A percentile compares a stretch with the other conserved stretches of the same genome.
Conservation (phyloP, 345 rosid genomes). For the Euclidium syriacum region DNA sequence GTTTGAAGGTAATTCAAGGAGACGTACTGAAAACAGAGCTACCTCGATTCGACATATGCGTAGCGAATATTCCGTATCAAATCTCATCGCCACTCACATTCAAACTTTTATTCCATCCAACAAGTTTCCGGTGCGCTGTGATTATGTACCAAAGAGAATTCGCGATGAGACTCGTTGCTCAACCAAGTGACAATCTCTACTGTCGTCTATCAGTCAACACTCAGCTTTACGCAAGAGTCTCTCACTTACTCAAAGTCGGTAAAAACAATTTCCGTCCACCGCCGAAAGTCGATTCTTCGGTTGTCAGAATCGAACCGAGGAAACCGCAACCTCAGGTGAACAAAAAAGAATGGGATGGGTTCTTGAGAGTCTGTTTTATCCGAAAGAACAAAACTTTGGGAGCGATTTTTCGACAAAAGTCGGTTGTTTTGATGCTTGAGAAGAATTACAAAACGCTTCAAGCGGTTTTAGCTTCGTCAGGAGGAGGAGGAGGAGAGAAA, state of each 20-base stretch:
- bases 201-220: conserved; percentile 83
- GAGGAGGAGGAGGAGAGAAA: too few relatives aligned
- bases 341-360: conserved; percentile 85
- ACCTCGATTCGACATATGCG: conserved; percentile 84
- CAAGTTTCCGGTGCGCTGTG: conserved; percentile 81
- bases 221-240: conserved; percentile 81
- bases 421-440: conserved; percentile 57
- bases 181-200: conserved; percentile 79
- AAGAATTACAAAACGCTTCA: conserved; percentile 85
- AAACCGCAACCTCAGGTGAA: conserved; percentile 62
- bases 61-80: conserved; percentile 90
- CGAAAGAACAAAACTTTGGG: conserved; percentile 89
- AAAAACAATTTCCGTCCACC: conserved; percentile 96
- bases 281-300: conserved; percentile 91
- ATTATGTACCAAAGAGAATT: conserved; percentile 95
- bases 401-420: conserved; percentile 68
- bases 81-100: conserved; percentile 89
- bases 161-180: conserved; percentile 88
- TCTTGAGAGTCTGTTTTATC: conserved; percentile 76
- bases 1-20: conserved; percentile 72
- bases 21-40: conserved; percentile 87
- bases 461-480: conserved; percentile 43
- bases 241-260: conserved; percentile 89
- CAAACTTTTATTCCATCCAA: conserved; percentile 70
- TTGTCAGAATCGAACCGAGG: conserved; percentile 85